A percentile compares a stretch with the other conserved stretches of the same genome.
Conservation (phyloP, 257 asterid genomes). For the Nicotiana tomentosiformis region DNA sequence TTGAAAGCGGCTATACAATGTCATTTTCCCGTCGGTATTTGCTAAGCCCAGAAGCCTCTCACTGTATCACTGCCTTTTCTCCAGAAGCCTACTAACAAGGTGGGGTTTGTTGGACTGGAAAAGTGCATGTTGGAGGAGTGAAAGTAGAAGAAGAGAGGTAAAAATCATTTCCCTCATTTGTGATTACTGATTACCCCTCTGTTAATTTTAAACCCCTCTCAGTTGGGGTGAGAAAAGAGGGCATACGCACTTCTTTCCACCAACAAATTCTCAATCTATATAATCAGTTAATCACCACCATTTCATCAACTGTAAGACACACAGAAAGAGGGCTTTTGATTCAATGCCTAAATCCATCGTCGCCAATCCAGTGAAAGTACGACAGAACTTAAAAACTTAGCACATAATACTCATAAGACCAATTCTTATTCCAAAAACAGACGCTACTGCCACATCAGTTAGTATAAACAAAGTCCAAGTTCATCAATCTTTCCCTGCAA, state of each 20-base stretch:
- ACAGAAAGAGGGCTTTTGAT: not conserved
- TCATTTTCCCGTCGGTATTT: too few species aligned
- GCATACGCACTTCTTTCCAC: not conserved
- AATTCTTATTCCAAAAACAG: not conserved
- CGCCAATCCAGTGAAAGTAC: not conserved
- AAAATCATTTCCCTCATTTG: not conserved
- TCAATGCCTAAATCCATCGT: not conserved
- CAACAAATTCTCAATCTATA: not conserved
- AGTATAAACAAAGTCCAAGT: not conserved
- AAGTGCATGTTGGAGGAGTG: too few species aligned
- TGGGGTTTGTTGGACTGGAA: too few species aligned
- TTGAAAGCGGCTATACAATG: too few species aligned
- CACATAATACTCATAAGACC: not conserved
- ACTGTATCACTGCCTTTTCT: too few species aligned
- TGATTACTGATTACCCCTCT: too few species aligned
- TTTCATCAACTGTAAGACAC: not conserved
- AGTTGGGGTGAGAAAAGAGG: not conserved
- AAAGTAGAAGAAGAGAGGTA: not conserved
- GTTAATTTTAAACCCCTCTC: not conserved
- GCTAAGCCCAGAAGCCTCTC: too few species aligned
- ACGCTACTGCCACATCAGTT: not conserved
- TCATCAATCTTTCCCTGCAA: constrained; percentile 8
- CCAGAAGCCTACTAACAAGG: too few species aligned
- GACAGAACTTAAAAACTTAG: not conserved
- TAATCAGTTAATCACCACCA: not conserved